These are phyloP conservation scores for Raffaelea arxii DNA, from an alignment of 2,329 filamentous ascomycete species.

Conservation along the genomic window DNA sequence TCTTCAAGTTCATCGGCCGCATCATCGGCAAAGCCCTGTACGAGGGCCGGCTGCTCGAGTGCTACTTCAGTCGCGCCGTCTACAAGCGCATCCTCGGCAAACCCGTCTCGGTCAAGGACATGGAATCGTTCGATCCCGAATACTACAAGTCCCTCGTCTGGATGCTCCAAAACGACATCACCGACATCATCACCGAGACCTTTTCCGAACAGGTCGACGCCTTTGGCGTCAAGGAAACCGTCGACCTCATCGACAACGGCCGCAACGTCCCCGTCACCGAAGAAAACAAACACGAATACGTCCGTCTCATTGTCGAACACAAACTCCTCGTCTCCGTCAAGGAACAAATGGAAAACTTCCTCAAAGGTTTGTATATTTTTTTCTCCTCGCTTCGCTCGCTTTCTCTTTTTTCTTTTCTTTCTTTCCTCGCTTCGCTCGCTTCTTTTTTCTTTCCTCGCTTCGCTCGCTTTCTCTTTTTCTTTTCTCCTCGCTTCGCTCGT, in stretches of 20 bases:
- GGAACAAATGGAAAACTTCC: constrained; percentile 87
- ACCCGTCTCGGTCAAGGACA: constrained; percentile 93
- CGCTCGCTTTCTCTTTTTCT: no score
- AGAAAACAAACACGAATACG: constrained; percentile 97
- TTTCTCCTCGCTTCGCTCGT: no score
- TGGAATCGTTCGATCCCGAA: constrained; percentile 96
- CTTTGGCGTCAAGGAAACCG: constrained; percentile 79
- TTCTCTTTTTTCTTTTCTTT: background rate
- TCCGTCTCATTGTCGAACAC: constrained; percentile 88
- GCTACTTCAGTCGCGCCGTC: constrained; percentile 96
- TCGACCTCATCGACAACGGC: constrained; percentile 80
- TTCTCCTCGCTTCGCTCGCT: background rate
- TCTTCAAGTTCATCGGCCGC: constrained; percentile 98
- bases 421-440: background rate
- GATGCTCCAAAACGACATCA: constrained; percentile 99
- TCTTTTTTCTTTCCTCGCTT: background rate
- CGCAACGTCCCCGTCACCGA: constrained; percentile 90
- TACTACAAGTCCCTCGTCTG: constrained; percentile 98
- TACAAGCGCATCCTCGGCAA: constrained; percentile 97
- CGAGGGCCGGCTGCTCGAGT: constrained; percentile 90
- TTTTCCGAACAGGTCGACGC: constrained; percentile 91
- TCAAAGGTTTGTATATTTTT: constrained; percentile 52
- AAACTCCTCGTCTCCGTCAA: constrained; percentile 85
- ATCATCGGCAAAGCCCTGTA: constrained; percentile 98
- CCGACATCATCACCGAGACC: constrained; percentile 91